phyloP scores from a whole-genome alignment of 2,329 filamentous ascomycete species.

The Apiospora rasikravindrae region DNA sequence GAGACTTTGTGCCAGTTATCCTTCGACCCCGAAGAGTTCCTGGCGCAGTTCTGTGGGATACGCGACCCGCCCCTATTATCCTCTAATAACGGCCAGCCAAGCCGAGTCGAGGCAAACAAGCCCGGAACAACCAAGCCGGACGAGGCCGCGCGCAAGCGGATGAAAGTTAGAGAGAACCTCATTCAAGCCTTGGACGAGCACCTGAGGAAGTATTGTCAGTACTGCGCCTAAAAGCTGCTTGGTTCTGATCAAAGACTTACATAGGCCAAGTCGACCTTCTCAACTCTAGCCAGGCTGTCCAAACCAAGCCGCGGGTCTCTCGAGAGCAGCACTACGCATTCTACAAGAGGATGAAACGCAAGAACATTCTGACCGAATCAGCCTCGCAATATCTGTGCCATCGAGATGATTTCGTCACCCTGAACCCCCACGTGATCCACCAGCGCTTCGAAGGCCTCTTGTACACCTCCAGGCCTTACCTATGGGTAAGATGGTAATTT shows the following conservation, averaged over 20 bases:
- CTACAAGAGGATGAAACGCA: not conserved
- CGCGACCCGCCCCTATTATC: not conserved
- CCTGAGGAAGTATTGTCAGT: not conserved
- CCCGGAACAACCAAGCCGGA: not conserved
- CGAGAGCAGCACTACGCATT: not conserved
- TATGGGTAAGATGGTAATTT: not conserved
- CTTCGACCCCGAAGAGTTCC: not conserved
- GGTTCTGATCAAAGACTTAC: not conserved
- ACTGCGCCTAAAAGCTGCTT: not conserved
- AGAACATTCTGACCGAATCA: not conserved
- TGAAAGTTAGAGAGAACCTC: not conserved
- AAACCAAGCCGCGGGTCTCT: not conserved
- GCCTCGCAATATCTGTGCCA: not conserved
- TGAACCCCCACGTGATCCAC: not conserved
- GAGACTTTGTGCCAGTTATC: not conserved
- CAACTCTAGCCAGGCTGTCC: not conserved
- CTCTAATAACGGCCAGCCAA: not conserved
- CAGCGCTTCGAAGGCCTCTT: not conserved
- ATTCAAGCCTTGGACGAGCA: not conserved
- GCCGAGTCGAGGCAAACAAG: not conserved
- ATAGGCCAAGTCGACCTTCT: not conserved
- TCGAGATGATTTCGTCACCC: conserved; percentile 5
- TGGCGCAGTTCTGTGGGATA: not conserved
- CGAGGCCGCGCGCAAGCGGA: not conserved
- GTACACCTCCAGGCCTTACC: not conserved